Evolutionary conservation across 306 rosid species (phyloP).

Genomic region (Albizia julibrissin): DNA sequence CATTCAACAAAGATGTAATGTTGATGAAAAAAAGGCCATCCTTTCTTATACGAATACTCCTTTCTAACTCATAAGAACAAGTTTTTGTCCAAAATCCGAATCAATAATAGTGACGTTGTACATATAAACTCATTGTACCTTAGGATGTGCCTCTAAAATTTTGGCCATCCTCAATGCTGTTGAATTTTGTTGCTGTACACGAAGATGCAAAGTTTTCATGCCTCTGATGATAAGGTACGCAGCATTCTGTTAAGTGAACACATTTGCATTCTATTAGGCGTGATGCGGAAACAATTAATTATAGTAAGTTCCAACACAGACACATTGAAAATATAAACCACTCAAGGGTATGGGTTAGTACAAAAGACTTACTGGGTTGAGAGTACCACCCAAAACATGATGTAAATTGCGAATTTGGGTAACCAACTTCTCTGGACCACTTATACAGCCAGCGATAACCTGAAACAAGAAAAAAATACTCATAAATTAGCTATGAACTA

Average conservation of each 20-base stretch:
- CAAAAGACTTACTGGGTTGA: conserved; percentile 79
- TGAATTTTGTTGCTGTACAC: conserved; percentile 92
- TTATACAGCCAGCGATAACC: conserved; percentile 89
- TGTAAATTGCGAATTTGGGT: conserved; percentile 79
- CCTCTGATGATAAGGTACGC: conserved; percentile 94
- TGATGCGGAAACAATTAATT: background rate
- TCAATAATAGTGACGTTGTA: background rate
- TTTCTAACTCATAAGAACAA: background rate
- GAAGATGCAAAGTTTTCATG: conserved; percentile 96
- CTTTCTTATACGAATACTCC: background rate
- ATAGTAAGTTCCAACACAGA: conserved; percentile 8
- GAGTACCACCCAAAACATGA: conserved; percentile 85
- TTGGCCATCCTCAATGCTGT: conserved; percentile 82
- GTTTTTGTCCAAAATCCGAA: background rate
- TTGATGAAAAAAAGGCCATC: background rate
- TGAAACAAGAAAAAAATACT: conserved; percentile 33
- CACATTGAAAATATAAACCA: background rate
- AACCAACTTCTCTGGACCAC: conserved; percentile 75
- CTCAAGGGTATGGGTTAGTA: background rate
- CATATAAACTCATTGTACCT: conserved; percentile 48
- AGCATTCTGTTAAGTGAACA: conserved; percentile 70
- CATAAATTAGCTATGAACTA: conserved; percentile 5
- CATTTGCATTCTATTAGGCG: background rate
- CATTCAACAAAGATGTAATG: background rate
- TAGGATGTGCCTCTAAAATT: conserved; percentile 97